These are phyloP conservation scores for Epichloe sylvatica DNA, from an alignment of 2,329 filamentous ascomycete genomes.

Conservation along the genomic window DNA sequence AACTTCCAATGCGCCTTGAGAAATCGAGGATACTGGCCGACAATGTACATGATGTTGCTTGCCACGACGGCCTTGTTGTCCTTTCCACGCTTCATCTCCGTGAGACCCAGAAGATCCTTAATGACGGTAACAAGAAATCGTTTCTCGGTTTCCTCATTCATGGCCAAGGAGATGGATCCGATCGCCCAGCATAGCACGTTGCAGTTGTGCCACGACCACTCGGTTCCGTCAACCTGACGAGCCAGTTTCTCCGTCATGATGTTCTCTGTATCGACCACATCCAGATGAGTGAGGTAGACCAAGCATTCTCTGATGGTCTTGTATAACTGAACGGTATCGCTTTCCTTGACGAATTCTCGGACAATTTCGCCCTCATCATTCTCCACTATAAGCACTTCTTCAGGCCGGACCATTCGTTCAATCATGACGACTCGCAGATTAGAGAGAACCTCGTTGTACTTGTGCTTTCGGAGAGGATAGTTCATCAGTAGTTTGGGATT, in stretches of 20 bases:
- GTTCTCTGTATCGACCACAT: conserved; percentile 91
- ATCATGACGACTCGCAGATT: conserved; percentile 98
- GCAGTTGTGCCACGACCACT: conserved; percentile 99
- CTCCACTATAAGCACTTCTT: conserved; percentile 97
- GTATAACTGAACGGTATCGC: conserved; percentile 96
- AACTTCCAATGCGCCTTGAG: conserved; percentile 99
- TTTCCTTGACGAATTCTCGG: conserved; percentile 97
- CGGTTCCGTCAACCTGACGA: conserved; percentile 82
- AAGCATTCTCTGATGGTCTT: conserved; percentile 96
- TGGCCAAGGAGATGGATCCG: conserved; percentile 92
- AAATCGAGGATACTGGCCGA: conserved; percentile 95
- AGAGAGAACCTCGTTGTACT: conserved; percentile 86
- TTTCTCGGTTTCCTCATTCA: conserved; percentile 99
- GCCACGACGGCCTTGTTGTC: conserved; percentile 99
- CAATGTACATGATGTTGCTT: conserved; percentile 99
- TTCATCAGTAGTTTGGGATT: conserved; percentile 75
- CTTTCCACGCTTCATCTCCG: conserved; percentile 98
- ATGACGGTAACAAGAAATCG: conserved; percentile 96
- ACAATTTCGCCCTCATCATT: conserved; percentile 99
- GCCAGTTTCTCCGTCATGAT: conserved; percentile 99
- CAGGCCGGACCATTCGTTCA: conserved; percentile 97
- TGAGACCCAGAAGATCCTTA: conserved; percentile 90
- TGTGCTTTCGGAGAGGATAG: conserved; percentile 92
- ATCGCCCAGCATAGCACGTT: conserved; percentile 99
- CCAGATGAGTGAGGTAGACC: conserved; percentile 92